Evolutionary conservation across 2,329 filamentous ascomycete genomes (phyloP).

Genomic region (Pseudohalonectria lignicola): DNA sequence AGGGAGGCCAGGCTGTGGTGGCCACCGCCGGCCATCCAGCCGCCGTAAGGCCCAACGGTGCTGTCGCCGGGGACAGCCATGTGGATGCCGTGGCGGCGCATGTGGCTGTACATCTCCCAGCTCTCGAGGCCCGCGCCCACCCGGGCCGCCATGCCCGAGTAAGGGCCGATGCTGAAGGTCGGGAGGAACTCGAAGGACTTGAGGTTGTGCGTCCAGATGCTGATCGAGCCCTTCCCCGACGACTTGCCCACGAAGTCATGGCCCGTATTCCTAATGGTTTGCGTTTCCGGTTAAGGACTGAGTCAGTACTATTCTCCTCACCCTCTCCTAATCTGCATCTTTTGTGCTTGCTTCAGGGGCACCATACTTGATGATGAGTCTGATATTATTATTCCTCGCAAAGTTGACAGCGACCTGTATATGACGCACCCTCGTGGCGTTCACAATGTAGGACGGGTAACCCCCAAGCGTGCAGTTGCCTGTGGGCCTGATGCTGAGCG

Average conservation of each 20-base stretch:
- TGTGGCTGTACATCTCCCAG: constrained; percentile 18
- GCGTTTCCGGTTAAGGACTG: background rate
- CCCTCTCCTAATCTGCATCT: too few relatives aligned
- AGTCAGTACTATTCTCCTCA: background rate
- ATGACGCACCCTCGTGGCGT: constrained; percentile 22
- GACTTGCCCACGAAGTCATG: constrained; percentile 35
- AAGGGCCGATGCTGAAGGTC: constrained; percentile 14
- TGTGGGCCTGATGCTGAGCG: constrained; percentile 4
- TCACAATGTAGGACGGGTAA: constrained; percentile 25
- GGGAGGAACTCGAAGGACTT: constrained; percentile 27
- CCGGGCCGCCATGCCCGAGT: constrained; percentile 22
- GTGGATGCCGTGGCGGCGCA: constrained; percentile 16
- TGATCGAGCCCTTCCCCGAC: constrained; percentile 30
- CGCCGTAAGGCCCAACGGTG: constrained; percentile 30
- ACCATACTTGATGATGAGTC: constrained; percentile 24
- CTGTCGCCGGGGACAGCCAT: constrained; percentile 18
- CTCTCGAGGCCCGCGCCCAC: constrained; percentile 25
- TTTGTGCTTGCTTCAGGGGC: too few relatives aligned
- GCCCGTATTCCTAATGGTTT: constrained; percentile 26
- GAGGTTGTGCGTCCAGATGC: constrained; percentile 36
- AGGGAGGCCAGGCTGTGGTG: constrained; percentile 32
- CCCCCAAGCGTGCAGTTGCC: constrained; percentile 23
- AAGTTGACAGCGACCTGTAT: constrained; percentile 28
- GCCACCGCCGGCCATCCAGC: constrained; percentile 39
- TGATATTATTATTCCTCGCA: constrained; percentile 24